Evolutionary conservation across 2,329 filamentous ascomycete genomes (phyloP).

Genomic region (Botryotinia convoluta): DNA sequence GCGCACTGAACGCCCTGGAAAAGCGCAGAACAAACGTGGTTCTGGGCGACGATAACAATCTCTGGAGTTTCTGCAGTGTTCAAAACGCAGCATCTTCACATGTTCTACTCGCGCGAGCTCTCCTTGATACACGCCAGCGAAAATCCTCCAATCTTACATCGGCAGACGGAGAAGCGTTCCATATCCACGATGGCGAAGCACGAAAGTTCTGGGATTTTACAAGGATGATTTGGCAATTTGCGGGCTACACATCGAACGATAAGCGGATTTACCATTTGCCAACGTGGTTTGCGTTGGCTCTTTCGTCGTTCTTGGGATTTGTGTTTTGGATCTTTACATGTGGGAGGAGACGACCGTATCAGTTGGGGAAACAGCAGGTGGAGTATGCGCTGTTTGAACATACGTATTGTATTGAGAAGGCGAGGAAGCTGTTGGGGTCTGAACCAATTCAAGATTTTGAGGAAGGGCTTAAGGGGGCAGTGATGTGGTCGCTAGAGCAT

Average conservation of each 20-base stretch:
- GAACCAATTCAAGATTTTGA: neutral
- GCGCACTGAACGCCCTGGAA: slow-evolving; percentile 3
- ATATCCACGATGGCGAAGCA: slow-evolving; percentile 10
- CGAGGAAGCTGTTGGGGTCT: neutral
- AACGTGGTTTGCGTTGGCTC: neutral
- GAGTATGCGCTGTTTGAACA: slow-evolving; percentile 14
- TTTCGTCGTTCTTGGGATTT: neutral
- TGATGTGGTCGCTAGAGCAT: slow-evolving; percentile 1
- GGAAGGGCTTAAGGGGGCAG: neutral
- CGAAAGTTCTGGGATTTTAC: slow-evolving; percentile 2
- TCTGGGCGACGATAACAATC: neutral
- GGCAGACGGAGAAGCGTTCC: slow-evolving; percentile 6
- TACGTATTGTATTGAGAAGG: neutral
- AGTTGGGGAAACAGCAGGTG: slow-evolving; percentile 5
- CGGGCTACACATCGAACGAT: neutral
- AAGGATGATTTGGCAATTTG: slow-evolving; percentile 13
- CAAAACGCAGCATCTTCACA: slow-evolving; percentile 10
- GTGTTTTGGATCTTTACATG: slow-evolving; percentile 11
- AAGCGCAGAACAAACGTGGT: slow-evolving; percentile 10
- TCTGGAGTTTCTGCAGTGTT: slow-evolving; percentile 13
- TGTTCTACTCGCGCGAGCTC: neutral
- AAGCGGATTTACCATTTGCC: neutral
- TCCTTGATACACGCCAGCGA: neutral
- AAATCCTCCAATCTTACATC: neutral
- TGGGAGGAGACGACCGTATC: slow-evolving; percentile 1